A percentile compares a stretch with the other conserved stretches of the same genome.
These are phyloP conservation scores for Vararia minispora DNA, from an alignment of 768 basidiomycete species.

Conservation along the genomic window DNA sequence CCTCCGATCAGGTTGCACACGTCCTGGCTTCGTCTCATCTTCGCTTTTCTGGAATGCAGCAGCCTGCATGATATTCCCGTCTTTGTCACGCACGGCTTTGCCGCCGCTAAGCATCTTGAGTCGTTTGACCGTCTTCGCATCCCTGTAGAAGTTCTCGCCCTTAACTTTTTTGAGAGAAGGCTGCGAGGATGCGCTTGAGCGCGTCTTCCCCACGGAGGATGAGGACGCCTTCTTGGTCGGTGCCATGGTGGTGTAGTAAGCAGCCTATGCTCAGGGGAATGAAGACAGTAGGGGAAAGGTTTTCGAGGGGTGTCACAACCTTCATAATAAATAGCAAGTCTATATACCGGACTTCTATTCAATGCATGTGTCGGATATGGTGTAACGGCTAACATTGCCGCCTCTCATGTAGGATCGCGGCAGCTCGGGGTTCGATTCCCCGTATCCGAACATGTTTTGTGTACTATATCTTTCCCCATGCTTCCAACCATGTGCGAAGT, in stretches of 20 bases:
- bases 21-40: constrained; percentile 77
- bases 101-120: constrained; percentile 92
- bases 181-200: constrained; percentile 31
- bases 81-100: constrained; percentile 80
- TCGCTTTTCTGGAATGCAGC: constrained; percentile 97
- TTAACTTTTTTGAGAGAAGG: constrained; percentile 60
- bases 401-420: constrained; percentile 30
- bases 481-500: no score
- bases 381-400: constrained; percentile 29
- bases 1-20: constrained; percentile 88
- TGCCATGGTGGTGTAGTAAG: constrained; percentile 18
- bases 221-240: constrained; percentile 21
- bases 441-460: constrained; percentile 30
- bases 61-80: constrained; percentile 87
- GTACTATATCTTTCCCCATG: no score
- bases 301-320: no score
- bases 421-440: constrained; percentile 33
- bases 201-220: constrained; percentile 24
- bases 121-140: constrained; percentile 77
- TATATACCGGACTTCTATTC: no score
- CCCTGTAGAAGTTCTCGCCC: constrained; percentile 97
- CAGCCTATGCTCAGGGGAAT: no score
- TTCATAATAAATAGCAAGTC: no score
- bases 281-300: no score
- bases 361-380: constrained; percentile 28